Evolutionary conservation across 352 stramenopile species (phyloP), one percentile per base, ranked within the genome.

Genomic region (Pythium sp.): DNA sequence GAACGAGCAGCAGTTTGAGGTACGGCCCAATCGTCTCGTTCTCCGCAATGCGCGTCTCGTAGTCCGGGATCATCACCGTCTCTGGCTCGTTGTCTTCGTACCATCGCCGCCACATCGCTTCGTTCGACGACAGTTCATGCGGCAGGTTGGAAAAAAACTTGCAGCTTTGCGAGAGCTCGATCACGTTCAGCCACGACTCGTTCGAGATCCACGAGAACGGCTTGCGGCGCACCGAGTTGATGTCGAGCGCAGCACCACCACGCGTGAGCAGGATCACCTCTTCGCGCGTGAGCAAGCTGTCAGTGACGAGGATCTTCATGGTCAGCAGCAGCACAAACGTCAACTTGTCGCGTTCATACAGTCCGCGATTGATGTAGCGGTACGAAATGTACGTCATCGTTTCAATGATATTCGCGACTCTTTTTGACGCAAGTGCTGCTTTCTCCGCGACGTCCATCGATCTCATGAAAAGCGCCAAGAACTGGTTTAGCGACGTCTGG

Each of bases 381-480:
- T 99, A 99, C 64, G 95, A 97, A 74, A 98, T 95, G 77, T 99
- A 99, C 30, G 97, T 99, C 97, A 99, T 98, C 28, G 93, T 98
- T 59, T 99, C 96, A 74, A 99, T 99, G 72, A 99, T 99, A 72
- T 99, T 99, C 28, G 93, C 86, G 22, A 99, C 97, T 30, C 97
- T 88, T 76, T 99, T 99, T 49, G 93, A 98, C 30, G 97, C 97
- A n/a, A 99, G 69, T n/a, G 93, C 89, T 5, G 96, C 97, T 73
- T 98, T 98, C 72, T 99, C 95, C 3, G 97, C 94, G 38, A 98
- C 84, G 58, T 99, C 96, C 95, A 99, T 99, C 0, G 93, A 98
- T 56, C 96, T 93, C 90, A 99, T 98, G 71, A 99, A 99, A 26
- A 99, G 75, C 64, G 93, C 87, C 41, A 99, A 72, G 77, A 99